phyloP scores from a whole-genome alignment of 148 eudicot species.

The Fagopyrum tataricum region DNA sequence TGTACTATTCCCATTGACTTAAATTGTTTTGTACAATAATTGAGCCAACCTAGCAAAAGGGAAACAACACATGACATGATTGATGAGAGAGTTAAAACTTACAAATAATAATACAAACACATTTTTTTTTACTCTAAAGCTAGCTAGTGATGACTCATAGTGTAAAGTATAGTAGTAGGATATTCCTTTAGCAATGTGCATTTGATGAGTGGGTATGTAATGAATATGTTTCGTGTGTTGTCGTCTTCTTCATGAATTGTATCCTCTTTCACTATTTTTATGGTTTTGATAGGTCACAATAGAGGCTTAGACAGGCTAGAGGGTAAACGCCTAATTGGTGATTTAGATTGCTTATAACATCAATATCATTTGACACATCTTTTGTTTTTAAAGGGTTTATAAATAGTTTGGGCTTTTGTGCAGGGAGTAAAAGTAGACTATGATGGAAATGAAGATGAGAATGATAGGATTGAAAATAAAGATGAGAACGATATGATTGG shows the following conservation, averaged over 20 bases:
- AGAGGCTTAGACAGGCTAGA: neutral
- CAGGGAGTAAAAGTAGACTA: neutral
- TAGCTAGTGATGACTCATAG: neutral
- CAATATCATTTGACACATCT: neutral
- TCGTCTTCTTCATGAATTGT: neutral
- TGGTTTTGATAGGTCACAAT: neutral
- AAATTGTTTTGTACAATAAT: neutral
- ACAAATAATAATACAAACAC: neutral
- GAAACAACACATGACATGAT: neutral
- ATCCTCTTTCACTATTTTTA: neutral
- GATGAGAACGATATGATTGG: too few species aligned
- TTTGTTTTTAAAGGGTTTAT: neutral
- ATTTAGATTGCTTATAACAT: neutral
- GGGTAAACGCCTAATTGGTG: neutral
- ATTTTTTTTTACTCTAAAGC: neutral
- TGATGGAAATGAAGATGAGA: too few species aligned
- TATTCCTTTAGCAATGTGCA: neutral
- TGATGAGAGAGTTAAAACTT: neutral
- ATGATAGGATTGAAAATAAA: too few species aligned
- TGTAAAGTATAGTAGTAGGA: neutral
- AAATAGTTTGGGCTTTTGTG: too few species aligned
- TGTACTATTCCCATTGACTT: neutral
- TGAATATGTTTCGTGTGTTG: neutral
- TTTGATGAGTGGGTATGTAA: slow-evolving; percentile 2
- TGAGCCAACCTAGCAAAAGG: neutral